phyloP scores from a whole-genome alignment of 208 protist species.

The Crithidia thermophila region DNA sequence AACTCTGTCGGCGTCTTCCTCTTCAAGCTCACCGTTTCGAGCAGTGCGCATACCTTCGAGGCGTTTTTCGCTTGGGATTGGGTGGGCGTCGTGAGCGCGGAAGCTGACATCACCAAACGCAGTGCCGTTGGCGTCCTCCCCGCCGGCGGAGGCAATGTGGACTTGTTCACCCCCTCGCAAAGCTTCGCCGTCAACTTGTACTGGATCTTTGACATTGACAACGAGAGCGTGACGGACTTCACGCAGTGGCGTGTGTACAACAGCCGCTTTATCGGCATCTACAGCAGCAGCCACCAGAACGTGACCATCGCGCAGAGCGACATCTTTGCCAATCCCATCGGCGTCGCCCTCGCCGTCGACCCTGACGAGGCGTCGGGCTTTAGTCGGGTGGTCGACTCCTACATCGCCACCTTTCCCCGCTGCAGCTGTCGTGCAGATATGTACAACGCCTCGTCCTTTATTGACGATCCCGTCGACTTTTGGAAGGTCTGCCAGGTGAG shows the following conservation, averaged over 20 bases:
- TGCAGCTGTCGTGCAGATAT: conserved; percentile 18
- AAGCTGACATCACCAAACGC: too few species aligned
- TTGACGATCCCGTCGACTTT: not conserved
- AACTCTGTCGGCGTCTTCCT: conserved; percentile 44
- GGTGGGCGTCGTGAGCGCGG: too few species aligned
- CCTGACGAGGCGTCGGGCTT: conserved; percentile 15
- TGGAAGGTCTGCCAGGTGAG: conserved; percentile 27
- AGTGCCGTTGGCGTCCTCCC: too few species aligned
- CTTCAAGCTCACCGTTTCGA: not conserved
- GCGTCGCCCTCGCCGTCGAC: conserved; percentile 30
- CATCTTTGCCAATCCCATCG: conserved; percentile 45
- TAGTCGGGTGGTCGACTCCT: conserved; percentile 18
- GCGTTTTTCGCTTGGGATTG: not conserved
- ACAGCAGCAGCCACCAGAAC: conserved; percentile 38
- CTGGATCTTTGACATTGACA: not conserved
- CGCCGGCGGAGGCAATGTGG: not conserved
- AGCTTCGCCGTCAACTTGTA: not conserved
- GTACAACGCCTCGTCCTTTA: conserved; percentile 4
- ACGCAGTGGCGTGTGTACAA: conserved; percentile 1
- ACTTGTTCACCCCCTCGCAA: not conserved
- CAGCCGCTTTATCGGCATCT: conserved; percentile 44
- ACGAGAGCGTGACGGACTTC: conserved; percentile 8
- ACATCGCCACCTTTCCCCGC: conserved; percentile 25
- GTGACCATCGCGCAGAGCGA: conserved; percentile 23
- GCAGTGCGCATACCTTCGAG: not conserved